phyloP scores from a whole-genome alignment of 2,329 filamentous ascomycete species.

The Onygenales sp. region DNA sequence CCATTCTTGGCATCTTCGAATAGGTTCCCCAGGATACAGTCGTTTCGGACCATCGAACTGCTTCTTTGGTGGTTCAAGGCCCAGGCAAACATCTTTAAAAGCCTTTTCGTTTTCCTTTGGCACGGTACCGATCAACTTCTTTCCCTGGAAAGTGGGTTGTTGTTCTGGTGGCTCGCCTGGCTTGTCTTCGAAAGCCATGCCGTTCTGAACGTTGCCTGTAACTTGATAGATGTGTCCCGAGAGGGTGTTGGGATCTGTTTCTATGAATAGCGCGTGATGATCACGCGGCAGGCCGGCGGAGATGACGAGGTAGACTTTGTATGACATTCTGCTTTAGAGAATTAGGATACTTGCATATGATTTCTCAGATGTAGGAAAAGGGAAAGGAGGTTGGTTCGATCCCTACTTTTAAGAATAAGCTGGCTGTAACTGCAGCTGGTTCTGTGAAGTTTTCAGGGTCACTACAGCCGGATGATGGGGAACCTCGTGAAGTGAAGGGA shows the following conservation, averaged over 20 bases:
- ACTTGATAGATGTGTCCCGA: conserved; percentile 18
- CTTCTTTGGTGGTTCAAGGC: neutral
- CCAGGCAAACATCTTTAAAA: neutral
- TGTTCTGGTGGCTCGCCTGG: conserved; percentile 11
- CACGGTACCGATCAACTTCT: conserved; percentile 14
- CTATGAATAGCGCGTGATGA: conserved; percentile 19
- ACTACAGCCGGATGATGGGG: no score
- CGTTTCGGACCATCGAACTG: conserved; percentile 1
- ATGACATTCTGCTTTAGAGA: conserved; percentile 6
- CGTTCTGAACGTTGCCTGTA: conserved; percentile 21
- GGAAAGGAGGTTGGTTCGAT: neutral
- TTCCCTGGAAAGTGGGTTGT: conserved; percentile 10
- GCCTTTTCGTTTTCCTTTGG: neutral
- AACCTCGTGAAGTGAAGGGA: no score
- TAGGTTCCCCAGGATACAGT: neutral
- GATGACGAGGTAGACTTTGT: conserved; percentile 13
- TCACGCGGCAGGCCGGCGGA: conserved; percentile 15
- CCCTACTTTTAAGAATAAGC: neutral
- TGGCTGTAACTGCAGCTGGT: neutral
- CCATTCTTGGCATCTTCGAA: neutral
- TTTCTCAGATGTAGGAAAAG: neutral
- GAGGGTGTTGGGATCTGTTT: conserved; percentile 10
- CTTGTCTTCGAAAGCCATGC: conserved; percentile 19
- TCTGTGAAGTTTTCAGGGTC: no score
- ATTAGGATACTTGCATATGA: neutral